Evolutionary conservation across 441 rosid genomes (phyloP).

Genomic region (Mallotus japonicus): DNA sequence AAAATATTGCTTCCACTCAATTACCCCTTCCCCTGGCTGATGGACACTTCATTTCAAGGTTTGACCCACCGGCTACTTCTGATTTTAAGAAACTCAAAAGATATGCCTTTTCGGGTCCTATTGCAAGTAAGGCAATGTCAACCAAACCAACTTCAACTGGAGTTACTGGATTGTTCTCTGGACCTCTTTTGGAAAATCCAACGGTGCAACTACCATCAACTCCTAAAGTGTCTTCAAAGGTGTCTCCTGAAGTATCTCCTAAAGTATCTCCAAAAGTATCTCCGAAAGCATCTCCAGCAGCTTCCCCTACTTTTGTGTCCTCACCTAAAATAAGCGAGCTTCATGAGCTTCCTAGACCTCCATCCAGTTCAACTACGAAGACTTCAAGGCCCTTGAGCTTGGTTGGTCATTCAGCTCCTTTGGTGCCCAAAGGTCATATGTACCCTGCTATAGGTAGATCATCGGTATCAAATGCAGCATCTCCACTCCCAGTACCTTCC

Average conservation of each 20-base stretch:
- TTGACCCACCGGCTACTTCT: constrained; percentile 28
- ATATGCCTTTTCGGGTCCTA: constrained; percentile 76
- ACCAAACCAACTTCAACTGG: constrained; percentile 42
- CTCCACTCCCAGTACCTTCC: constrained; percentile 83
- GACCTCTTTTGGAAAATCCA: constrained; percentile 60
- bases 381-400: constrained; percentile 48
- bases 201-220: constrained; percentile 40
- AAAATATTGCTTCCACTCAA: constrained; percentile 37
- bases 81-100: constrained; percentile 49
- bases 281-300: constrained; percentile 48
- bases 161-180: constrained; percentile 55
- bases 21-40: constrained; percentile 67
- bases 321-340: constrained; percentile 81
- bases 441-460: constrained; percentile 35
- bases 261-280: constrained; percentile 45
- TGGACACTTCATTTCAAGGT: constrained; percentile 34
- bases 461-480: constrained; percentile 40
- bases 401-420: constrained; percentile 82
- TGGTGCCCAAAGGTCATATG: constrained; percentile 54
- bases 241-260: constrained; percentile 57
- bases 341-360: constrained; percentile 97
- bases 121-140: constrained; percentile 48
- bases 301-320: constrained; percentile 78
- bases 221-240: constrained; percentile 40
- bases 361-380: constrained; percentile 43